Percentiles rank a stretch among this genome's conserved stretches.
phyloP scores from a whole-genome alignment of 805 yeast species.

The Blastobotrys americana region DNA sequence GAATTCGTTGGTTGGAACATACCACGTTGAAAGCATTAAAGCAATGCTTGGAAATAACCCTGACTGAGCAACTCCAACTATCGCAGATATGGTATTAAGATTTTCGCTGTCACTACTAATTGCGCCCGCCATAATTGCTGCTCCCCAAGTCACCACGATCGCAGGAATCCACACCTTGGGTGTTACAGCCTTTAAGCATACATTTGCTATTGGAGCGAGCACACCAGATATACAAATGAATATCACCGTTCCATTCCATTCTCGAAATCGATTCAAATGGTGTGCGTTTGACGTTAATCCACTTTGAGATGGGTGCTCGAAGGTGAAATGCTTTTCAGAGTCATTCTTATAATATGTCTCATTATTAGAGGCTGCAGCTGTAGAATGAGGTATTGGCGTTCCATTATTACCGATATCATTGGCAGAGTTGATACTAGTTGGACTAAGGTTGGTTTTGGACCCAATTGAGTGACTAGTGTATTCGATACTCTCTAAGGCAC shows the following conservation, averaged over 20 bases:
- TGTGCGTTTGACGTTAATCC: no score
- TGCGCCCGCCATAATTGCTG: slow-evolving; percentile 1
- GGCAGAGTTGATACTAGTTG: no score
- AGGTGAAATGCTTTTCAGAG: no score
- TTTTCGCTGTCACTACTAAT: neutral
- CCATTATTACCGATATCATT: no score
- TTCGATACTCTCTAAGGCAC: neutral
- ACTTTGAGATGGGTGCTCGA: no score
- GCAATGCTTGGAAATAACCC: slow-evolving; percentile 39
- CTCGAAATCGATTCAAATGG: no score
- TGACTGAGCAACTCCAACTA: slow-evolving; percentile 38
- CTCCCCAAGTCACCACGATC: slow-evolving; percentile 7
- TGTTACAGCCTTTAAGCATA: neutral
- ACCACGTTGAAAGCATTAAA: slow-evolving; percentile 36
- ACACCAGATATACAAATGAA: neutral
- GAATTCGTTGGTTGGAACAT: slow-evolving; percentile 32
- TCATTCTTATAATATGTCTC: no score
- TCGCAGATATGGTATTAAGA: slow-evolving; percentile 5
- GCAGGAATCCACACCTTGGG: slow-evolving; percentile 9
- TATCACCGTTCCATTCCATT: neutral
- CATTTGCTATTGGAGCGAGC: neutral
- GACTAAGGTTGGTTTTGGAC: neutral
- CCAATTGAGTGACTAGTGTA: neutral
- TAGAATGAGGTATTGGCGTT: no score
- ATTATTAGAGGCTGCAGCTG: no score